Percentiles rank a stretch among this genome's conserved stretches.
Conservation (phyloP, 1,284 basidiomycete genomes). For the Malassezia slooffiae region DNA sequence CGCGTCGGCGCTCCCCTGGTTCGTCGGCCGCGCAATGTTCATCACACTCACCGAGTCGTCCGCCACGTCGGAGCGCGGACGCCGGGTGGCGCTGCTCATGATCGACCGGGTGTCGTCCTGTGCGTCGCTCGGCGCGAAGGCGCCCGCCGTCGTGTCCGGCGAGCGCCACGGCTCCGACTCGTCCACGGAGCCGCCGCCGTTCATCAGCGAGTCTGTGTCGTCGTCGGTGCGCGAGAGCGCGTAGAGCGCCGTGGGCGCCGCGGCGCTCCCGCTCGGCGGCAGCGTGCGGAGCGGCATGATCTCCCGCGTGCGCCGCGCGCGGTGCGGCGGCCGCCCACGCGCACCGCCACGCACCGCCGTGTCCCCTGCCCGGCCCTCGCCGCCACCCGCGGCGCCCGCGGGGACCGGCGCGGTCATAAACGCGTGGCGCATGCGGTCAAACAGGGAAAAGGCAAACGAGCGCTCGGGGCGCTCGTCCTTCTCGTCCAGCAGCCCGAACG, state of each 20-base stretch:
- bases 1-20: conserved; percentile 36
- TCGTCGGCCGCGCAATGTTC: conserved; percentile 15
- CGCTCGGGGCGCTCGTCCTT: conserved; percentile 23
- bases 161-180: not conserved
- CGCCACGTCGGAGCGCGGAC: conserved; percentile 22
- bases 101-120: conserved; percentile 36
- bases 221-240: conserved; percentile 14
- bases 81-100: conserved; percentile 25
- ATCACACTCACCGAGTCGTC: conserved; percentile 19
- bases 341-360: no score
- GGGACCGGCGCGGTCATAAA: conserved; percentile 15
- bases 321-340: no score
- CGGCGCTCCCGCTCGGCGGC: conserved; percentile 18
- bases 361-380: no score
- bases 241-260: conserved; percentile 19
- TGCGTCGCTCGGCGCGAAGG: conserved; percentile 33
- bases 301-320: conserved; percentile 7
- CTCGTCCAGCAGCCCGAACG: conserved; percentile 38
- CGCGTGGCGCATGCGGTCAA: conserved; percentile 33
- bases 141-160: not conserved
- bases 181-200: no score
- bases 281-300: conserved; percentile 16
- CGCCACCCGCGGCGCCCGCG: no score
- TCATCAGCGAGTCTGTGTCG: no score
- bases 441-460: conserved; percentile 30